Percentiles rank a stretch among this genome's conserved stretches.
phyloP scores from a whole-genome alignment of 1,139 yeast genomes.

The Candida sojae region DNA sequence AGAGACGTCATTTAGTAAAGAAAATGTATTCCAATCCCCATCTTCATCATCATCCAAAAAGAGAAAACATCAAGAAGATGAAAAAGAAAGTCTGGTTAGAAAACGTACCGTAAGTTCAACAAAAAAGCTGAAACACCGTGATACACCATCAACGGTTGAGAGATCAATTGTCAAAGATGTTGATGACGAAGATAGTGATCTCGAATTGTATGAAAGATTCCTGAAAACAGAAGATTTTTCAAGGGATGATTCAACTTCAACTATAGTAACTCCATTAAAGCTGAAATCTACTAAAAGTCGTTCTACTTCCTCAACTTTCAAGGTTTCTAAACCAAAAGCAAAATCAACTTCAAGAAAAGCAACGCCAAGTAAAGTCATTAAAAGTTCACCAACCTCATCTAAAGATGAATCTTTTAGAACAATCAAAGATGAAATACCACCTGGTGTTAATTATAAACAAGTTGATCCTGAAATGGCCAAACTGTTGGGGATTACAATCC shows the following conservation, averaged over 20 bases:
- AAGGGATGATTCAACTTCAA: not conserved
- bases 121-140: not conserved
- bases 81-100: constrained; percentile 4
- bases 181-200: constrained; percentile 14
- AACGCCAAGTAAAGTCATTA: constrained; percentile 4
- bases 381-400: constrained; percentile 2
- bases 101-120: not conserved
- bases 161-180: constrained; percentile 14
- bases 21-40: constrained; percentile 44
- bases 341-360: constrained; percentile 6
- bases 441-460: constrained; percentile 23
- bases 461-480: constrained; percentile 21
- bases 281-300: not conserved
- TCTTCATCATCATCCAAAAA: constrained; percentile 24
- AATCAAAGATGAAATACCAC: constrained; percentile 24
- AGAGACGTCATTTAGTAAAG: constrained; percentile 30
- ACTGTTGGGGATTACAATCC: constrained; percentile 29
- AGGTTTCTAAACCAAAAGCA: constrained; percentile 10
- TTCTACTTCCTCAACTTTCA: constrained; percentile 1
- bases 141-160: not conserved
- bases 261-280: constrained; percentile 3
- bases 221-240: not conserved
- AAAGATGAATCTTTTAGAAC: constrained; percentile 17
- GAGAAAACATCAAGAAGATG: constrained; percentile 30
- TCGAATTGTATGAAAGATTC: constrained; percentile 6